These are phyloP conservation scores for Aristolochia fimbriata DNA, from an alignment of 164 flowering plant genomes.

Conservation along the genomic window DNA sequence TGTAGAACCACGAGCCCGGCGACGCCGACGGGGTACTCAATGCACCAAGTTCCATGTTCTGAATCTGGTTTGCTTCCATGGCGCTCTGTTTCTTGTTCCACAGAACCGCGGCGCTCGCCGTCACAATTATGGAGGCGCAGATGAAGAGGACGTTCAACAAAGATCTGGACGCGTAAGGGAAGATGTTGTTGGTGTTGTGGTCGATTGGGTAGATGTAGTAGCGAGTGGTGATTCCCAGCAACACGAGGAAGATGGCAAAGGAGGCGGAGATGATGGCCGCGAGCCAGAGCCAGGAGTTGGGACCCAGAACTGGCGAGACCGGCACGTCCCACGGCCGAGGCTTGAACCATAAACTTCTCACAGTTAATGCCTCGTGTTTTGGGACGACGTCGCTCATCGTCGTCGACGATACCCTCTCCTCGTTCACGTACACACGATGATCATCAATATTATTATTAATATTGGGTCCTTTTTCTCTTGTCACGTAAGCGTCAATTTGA, in stretches of 20 bases:
- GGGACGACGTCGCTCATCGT: not conserved
- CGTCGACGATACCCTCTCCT: too few species aligned
- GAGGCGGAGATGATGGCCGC: conserved; percentile 57
- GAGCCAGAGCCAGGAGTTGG: conserved; percentile 72
- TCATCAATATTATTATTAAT: too few species aligned
- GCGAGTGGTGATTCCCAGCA: conserved; percentile 40
- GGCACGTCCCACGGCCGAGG: conserved; percentile 41
- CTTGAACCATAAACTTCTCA: conserved; percentile 50
- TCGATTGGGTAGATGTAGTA: conserved; percentile 69
- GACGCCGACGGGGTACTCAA: conserved; percentile 18
- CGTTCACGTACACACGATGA: too few species aligned
- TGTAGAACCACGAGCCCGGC: conserved; percentile 8
- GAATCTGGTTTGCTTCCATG: conserved; percentile 35
- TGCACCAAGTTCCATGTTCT: conserved; percentile 24
- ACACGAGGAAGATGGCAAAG: conserved; percentile 44
- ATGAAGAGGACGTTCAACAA: conserved; percentile 34
- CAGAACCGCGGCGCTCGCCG: conserved; percentile 35
- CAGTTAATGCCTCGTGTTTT: conserved; percentile 5
- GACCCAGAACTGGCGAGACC: conserved; percentile 46
- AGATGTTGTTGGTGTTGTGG: conserved; percentile 31
- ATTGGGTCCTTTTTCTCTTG: conserved; percentile 43
- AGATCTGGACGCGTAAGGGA: conserved; percentile 20
- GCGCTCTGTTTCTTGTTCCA: conserved; percentile 52
- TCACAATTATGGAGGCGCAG: conserved; percentile 34
- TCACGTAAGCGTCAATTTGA: conserved; percentile 63